Conservation (phyloP, 2,329 filamentous ascomycete genomes). For the Neonectria coccinea region DNA sequence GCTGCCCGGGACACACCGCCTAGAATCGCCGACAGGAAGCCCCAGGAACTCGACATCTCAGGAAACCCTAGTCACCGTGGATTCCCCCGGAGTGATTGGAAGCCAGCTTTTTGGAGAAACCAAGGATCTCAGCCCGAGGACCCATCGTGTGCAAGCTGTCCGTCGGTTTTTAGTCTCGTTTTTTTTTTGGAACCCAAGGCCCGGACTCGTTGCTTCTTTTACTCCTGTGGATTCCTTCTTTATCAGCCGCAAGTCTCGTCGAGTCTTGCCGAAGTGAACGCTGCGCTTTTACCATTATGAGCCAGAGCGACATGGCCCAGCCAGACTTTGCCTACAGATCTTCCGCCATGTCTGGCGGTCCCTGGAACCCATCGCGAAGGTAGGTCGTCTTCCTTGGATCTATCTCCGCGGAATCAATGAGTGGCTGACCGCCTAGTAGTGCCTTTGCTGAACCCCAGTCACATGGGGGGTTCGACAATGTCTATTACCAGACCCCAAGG, state of each 20-base stretch:
- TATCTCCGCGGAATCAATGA: conserved; percentile 19
- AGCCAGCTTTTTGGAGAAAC: conserved; percentile 44
- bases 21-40: conserved; percentile 43
- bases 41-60: conserved; percentile 45
- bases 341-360: conserved; percentile 59
- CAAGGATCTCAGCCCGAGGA: conserved; percentile 49
- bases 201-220: conserved; percentile 41
- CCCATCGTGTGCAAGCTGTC: conserved; percentile 47
- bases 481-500: conserved; percentile 54
- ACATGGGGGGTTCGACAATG: conserved; percentile 52
- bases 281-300: conserved; percentile 49
- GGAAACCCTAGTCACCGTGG: conserved; percentile 47
- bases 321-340: conserved; percentile 62
- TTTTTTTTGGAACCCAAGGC: conserved; percentile 44
- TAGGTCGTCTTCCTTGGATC: conserved; percentile 51
- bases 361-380: conserved; percentile 66
- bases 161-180: conserved; percentile 45
- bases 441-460: conserved; percentile 48
- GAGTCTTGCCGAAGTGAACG: conserved; percentile 39
- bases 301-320: conserved; percentile 58
- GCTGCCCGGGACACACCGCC: conserved; percentile 46
- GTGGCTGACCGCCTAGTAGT: conserved; percentile 47
- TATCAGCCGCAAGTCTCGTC: conserved; percentile 48
- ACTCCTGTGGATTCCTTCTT: conserved; percentile 46
- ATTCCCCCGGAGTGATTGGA: conserved; percentile 45